Conservation (phyloP, 192 early-diverging fungal genomes). For the Coemansia sp. region DNA sequence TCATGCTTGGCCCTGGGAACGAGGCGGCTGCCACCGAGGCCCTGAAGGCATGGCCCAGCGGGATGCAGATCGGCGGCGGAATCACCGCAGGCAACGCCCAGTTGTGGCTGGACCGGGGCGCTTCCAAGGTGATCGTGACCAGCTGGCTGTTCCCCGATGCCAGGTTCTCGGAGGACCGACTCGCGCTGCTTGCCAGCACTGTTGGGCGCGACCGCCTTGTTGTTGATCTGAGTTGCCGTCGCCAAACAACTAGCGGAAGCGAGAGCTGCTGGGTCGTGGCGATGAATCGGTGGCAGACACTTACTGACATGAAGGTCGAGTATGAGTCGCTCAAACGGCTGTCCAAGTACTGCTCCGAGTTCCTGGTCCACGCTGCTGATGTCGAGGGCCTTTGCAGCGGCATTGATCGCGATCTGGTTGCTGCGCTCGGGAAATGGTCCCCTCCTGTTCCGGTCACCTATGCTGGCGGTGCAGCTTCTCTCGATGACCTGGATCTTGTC, state of each 20-base stretch:
- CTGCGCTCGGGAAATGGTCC: constrained; percentile 77
- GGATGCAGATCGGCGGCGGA: constrained; percentile 94
- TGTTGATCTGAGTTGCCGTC: constrained; percentile 75
- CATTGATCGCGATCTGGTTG: constrained; percentile 86
- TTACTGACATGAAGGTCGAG: constrained; percentile 84
- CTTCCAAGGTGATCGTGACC: constrained; percentile 95
- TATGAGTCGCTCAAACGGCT: constrained; percentile 60
- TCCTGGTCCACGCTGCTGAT: constrained; percentile 96
- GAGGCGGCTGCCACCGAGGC: constrained; percentile 83
- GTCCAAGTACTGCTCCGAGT: constrained; percentile 76
- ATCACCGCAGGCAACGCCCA: constrained; percentile 86
- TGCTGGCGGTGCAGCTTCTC: constrained; percentile 75
- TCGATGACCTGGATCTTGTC: constrained; percentile 80
- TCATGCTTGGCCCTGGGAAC: constrained; percentile 90
- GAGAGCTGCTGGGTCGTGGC: constrained; percentile 84
- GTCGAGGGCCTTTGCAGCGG: constrained; percentile 96
- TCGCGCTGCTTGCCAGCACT: constrained; percentile 45
- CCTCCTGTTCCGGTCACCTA: constrained; percentile 88
- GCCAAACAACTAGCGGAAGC: neutral
- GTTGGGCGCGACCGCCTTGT: constrained; percentile 66
- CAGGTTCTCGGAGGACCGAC: constrained; percentile 66
- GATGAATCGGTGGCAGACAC: constrained; percentile 98
- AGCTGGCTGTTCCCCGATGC: constrained; percentile 89
- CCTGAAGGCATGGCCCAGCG: constrained; percentile 80
- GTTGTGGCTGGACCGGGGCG: constrained; percentile 83